Base-by-base conservation (phyloP, 176 grass and related monocot genomes). In the Oryza punctata region DNA sequence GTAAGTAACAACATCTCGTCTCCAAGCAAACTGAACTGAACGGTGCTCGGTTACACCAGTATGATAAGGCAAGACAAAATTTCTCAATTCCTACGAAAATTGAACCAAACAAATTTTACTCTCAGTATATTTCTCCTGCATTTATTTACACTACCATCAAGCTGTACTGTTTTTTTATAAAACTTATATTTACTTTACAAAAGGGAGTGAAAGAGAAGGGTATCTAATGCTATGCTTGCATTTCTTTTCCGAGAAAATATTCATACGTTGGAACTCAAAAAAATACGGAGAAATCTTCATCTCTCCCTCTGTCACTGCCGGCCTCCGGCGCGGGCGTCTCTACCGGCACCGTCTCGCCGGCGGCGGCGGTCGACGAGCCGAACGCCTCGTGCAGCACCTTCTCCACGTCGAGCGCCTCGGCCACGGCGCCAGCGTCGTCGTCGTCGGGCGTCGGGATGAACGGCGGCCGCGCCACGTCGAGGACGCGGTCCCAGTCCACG, bases 391-490 rank as follows among this genome's bases (percentile, higher is more conserved):
- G 76, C 28, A 97, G 87, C 12, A 89, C 59, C 69, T 86, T 88
- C 85, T 94, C 94, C 7, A 94, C 87, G 78, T 97, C 91, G n/a
- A 97, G 75, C 78, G 47, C 63, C 5, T 57, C 40, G 40, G 9
- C 80, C 28, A 3, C 76, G 25, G 12, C 67, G 46, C 21, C 72
- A 0, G 8, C 7, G 30, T 40, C 81, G 37, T 12, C 40, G 16
- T 61, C 85, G 16, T 46, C 74, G 3, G 35, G 75, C 2, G 60
- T 30, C 24, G 94, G 94, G 41, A 97, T 97, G 74, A 85, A 94
- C 40, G 94, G 94, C 33, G 94, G 94, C 83, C 94, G 89, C 54
- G 84, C 72, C 28, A 97, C 84, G 69, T 67, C 32, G n/a, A 90
- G 80, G 15, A 97, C 79, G 69, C 69, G 64, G 5, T 94, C 89